Base-by-base conservation (phyloP, 169 alveolate species). In the Theileria luwenshuni region DNA sequence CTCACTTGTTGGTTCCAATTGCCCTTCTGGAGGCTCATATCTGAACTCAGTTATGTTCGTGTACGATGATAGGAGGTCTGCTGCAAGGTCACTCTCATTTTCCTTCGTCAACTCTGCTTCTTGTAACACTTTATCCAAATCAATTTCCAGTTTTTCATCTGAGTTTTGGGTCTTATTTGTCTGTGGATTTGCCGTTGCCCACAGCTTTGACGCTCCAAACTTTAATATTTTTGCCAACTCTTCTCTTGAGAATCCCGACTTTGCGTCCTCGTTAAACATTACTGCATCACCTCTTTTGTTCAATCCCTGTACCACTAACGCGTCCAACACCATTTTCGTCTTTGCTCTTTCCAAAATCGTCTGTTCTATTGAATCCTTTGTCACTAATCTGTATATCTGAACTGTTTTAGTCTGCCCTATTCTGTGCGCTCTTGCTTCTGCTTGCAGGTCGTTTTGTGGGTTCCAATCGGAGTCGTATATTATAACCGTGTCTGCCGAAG, bases 391-490 rank as follows among this genome's bases (percentile, higher is more conserved):
- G 79, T 94, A 97, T 28, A 98, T 97, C 64, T 94, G 96, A 19
- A 97, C 99, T 33, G 94, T 93, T 79, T 95, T 97, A 30, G 96
- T 96, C 83, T 97, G 98, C 13, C 99, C 99, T 43, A 97, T 97
- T 61, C 99, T 91, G 83, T 98, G 99, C 28, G 99, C 99, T 61
- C 99, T 93, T 28, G 98, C 99, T 92, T 97, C 98, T 15, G 99
- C 99, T 74, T 98, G 97, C 70, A 98, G 86, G 77, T 98, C 99
- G 72, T 97, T 96, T 83, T 98, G 97, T 13, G 99, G 99, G 75
- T 98, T 98, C 99, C 99, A 98, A 90, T 98, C 99, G 27, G 98
- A 89, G 77, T 95, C 99, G 83, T 94, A 96, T 23, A 96, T 91
- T 48, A 96, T 93, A 28, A 96, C 99, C 19, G 98, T 95, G 81